Evolutionary conservation across 768 basidiomycete species (phyloP).

Genomic region (Termitomyces sp.): DNA sequence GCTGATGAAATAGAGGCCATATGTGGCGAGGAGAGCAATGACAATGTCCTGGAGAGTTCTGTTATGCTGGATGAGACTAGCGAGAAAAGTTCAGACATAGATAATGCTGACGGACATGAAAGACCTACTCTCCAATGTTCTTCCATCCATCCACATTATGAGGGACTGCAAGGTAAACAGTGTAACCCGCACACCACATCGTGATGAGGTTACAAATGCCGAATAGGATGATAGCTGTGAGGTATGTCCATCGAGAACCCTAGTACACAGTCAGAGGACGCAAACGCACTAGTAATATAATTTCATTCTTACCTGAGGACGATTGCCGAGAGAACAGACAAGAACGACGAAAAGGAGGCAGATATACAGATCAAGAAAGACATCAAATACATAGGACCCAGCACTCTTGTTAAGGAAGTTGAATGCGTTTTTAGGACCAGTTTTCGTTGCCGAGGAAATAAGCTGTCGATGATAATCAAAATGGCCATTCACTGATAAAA

Average conservation of each 20-base stretch:
- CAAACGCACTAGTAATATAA: neutral
- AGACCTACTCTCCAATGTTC: constrained; percentile 60
- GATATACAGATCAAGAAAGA: constrained; percentile 82
- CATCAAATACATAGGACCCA: constrained; percentile 68
- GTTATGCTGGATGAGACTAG: constrained; percentile 59
- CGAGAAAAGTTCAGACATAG: neutral
- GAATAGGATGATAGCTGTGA: constrained; percentile 70
- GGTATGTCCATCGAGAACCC: constrained; percentile 87
- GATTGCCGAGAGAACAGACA: constrained; percentile 89
- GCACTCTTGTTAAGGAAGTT: constrained; percentile 73
- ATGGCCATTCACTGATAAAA: constrained; percentile 4
- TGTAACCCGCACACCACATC: constrained; percentile 88
- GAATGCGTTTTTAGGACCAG: constrained; percentile 62
- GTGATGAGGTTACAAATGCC: constrained; percentile 77
- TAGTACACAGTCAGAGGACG: constrained; percentile 18
- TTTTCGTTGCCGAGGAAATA: constrained; percentile 72
- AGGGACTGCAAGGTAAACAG: constrained; percentile 81
- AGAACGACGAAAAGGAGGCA: constrained; percentile 77
- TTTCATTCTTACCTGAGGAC: constrained; percentile 51
- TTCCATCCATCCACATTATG: constrained; percentile 75
- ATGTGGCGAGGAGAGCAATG: constrained; percentile 72
- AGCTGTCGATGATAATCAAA: constrained; percentile 42
- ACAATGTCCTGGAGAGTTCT: constrained; percentile 80
- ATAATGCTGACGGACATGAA: neutral
- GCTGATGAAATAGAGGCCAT: constrained; percentile 81